A percentile compares a stretch with the other conserved stretches of the same genome.
Conservation (phyloP, 1,139 yeast species). For the Debaryomycetaceae sp. region DNA sequence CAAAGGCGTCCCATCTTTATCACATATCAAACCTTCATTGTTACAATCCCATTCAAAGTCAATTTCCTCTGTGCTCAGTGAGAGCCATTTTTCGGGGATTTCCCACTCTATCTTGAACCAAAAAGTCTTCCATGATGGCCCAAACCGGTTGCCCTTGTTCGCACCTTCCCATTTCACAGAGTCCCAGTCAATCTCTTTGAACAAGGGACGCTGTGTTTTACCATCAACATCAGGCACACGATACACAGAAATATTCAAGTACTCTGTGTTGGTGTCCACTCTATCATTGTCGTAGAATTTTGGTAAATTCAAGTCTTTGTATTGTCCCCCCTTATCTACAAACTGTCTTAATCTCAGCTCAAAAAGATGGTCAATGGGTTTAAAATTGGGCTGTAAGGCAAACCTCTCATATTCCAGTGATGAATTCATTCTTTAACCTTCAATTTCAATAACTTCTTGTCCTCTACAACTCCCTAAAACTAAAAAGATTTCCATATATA, state of each 20-base stretch:
- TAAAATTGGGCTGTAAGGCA: conserved; percentile 71
- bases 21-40: conserved; percentile 81
- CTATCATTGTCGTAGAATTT: conserved; percentile 69
- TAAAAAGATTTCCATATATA: neutral
- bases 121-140: conserved; percentile 95
- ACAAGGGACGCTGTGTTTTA: conserved; percentile 65
- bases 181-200: conserved; percentile 54
- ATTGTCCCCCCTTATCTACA: conserved; percentile 69
- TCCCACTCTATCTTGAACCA: conserved; percentile 76
- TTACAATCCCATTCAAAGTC: conserved; percentile 83
- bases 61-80: conserved; percentile 45
- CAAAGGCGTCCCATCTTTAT: conserved; percentile 59
- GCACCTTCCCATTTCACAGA: conserved; percentile 54
- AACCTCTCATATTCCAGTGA: conserved; percentile 19
- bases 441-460: neutral
- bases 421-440: neutral
- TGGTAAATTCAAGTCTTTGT: conserved; percentile 70
- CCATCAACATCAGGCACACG: conserved; percentile 58
- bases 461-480: neutral
- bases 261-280: conserved; percentile 39
- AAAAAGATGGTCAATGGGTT: conserved; percentile 77
- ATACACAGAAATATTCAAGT: conserved; percentile 53
- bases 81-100: conserved; percentile 61
- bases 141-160: conserved; percentile 72
- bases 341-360: conserved; percentile 81